Percentiles rank a stretch among this genome's conserved stretches.
Conservation (phyloP, 495 filamentous ascomycete genomes). For the Daldinia loculata region DNA sequence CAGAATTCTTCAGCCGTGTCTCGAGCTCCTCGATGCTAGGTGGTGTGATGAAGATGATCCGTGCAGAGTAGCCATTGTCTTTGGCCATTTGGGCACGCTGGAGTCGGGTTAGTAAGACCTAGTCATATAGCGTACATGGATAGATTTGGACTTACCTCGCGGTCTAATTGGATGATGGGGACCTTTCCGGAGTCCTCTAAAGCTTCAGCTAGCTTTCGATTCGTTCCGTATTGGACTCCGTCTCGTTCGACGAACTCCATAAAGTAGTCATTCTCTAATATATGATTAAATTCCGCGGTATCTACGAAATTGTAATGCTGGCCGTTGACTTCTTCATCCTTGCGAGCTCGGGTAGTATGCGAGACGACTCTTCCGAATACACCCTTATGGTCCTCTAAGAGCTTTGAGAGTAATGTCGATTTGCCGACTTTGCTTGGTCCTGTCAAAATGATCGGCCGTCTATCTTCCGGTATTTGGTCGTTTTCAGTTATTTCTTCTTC, state of each 20-base stretch:
- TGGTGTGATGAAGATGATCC: conserved; percentile 77
- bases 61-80: conserved; percentile 70
- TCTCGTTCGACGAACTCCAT: conserved; percentile 57
- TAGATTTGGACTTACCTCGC: conserved; percentile 46
- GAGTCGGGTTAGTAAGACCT: conserved; percentile 22
- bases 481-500: conserved; percentile 36
- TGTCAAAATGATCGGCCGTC: conserved; percentile 57
- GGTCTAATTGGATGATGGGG: conserved; percentile 67
- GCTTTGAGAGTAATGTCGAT: conserved; percentile 48
- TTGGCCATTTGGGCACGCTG: conserved; percentile 79
- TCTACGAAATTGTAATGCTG: conserved; percentile 59
- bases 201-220: conserved; percentile 53
- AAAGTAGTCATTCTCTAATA: conserved; percentile 62
- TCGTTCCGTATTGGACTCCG: conserved; percentile 57
- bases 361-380: conserved; percentile 53
- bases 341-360: conserved; percentile 55
- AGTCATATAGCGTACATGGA: not conserved
- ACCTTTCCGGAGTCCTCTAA: conserved; percentile 58
- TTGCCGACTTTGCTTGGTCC: conserved; percentile 52
- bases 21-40: conserved; percentile 71
- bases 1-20: conserved; percentile 64
- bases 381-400: conserved; percentile 54
- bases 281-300: conserved; percentile 55
- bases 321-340: conserved; percentile 57
- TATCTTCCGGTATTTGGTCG: conserved; percentile 52